These are phyloP conservation scores for Metarhizium humberi DNA, from an alignment of 2,329 filamentous ascomycete species.

Conservation along the genomic window DNA sequence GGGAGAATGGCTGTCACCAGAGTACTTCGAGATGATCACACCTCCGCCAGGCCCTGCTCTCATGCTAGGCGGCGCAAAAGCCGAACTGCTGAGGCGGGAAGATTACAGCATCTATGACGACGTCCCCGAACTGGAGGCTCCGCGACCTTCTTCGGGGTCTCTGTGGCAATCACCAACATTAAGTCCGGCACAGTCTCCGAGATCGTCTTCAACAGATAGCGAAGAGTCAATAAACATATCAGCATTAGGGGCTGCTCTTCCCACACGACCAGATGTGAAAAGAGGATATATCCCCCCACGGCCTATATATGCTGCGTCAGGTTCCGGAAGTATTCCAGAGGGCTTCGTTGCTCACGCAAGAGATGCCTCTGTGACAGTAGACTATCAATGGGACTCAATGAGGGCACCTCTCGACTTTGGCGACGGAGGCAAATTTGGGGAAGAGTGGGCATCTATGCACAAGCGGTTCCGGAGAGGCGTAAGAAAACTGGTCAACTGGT, in stretches of 20 bases:
- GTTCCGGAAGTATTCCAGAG: slow-evolving; percentile 69
- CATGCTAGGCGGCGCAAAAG: slow-evolving; percentile 85
- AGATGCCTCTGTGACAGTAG: slow-evolving; percentile 76
- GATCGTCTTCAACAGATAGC: slow-evolving; percentile 16
- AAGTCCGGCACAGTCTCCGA: slow-evolving; percentile 13
- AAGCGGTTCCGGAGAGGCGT: slow-evolving; percentile 75
- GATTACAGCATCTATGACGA: slow-evolving; percentile 47
- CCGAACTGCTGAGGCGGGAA: slow-evolving; percentile 69
- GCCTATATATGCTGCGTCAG: slow-evolving; percentile 75
- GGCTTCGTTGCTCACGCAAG: slow-evolving; percentile 87
- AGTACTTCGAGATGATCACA: slow-evolving; percentile 89
- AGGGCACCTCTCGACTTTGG: slow-evolving; percentile 71
- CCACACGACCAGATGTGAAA: slow-evolving; percentile 16
- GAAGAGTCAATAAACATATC: slow-evolving; percentile 18
- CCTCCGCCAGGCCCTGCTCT: slow-evolving; percentile 77
- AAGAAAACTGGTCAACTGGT: slow-evolving; percentile 76
- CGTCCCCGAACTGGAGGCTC: slow-evolving; percentile 11
- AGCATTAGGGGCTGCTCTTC: slow-evolving; percentile 24
- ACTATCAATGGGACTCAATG: slow-evolving; percentile 95
- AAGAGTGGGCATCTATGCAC: slow-evolving; percentile 97
- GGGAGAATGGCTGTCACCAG: slow-evolving; percentile 88
- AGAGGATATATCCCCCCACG: slow-evolving; percentile 63
- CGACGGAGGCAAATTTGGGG: slow-evolving; percentile 75
- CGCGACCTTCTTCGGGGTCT: slow-evolving; percentile 15
- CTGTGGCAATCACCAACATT: slow-evolving; percentile 24